Evolutionary conservation across 1,284 basidiomycete genomes (phyloP).

Genomic region (Fomes fomentarius): DNA sequence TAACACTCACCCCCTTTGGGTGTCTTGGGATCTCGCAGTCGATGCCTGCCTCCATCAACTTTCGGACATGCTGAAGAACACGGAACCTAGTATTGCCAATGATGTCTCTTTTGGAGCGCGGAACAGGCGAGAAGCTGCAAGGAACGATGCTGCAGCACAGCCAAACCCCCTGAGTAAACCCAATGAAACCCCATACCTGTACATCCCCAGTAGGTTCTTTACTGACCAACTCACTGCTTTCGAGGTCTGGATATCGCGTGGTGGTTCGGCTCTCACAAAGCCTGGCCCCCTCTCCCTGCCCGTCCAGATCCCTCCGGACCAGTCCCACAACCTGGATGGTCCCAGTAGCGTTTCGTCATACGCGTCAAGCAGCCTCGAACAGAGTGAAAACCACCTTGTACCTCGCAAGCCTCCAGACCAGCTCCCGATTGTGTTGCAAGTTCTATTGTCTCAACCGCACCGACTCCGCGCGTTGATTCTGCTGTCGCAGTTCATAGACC

Average conservation of each 20-base stretch:
- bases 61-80: slow-evolving; percentile 82
- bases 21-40: slow-evolving; percentile 96
- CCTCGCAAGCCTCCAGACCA: slow-evolving; percentile 93
- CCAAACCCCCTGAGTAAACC: slow-evolving; percentile 39
- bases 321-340: slow-evolving; percentile 23
- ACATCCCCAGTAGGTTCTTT: slow-evolving; percentile 94
- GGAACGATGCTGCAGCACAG: slow-evolving; percentile 28
- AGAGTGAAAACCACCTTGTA: slow-evolving; percentile 61
- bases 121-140: slow-evolving; percentile 30
- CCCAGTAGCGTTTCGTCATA: slow-evolving; percentile 17
- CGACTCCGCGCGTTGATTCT: slow-evolving; percentile 94
- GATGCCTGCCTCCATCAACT: slow-evolving; percentile 95
- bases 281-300: slow-evolving; percentile 76
- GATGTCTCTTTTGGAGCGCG: slow-evolving; percentile 36
- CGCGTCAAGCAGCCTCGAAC: slow-evolving; percentile 19
- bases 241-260: slow-evolving; percentile 96
- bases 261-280: slow-evolving; percentile 80
- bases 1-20: slow-evolving; percentile 96
- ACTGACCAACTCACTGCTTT: slow-evolving; percentile 97
- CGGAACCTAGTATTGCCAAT: slow-evolving; percentile 41
- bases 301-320: slow-evolving; percentile 40
- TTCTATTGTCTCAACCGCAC: slow-evolving; percentile 95
- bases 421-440: slow-evolving; percentile 96
- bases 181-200: slow-evolving; percentile 58
- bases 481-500: slow-evolving; percentile 95